Conservation (phyloP, 1,284 basidiomycete genomes). For the Hemileccinum hortonii region DNA sequence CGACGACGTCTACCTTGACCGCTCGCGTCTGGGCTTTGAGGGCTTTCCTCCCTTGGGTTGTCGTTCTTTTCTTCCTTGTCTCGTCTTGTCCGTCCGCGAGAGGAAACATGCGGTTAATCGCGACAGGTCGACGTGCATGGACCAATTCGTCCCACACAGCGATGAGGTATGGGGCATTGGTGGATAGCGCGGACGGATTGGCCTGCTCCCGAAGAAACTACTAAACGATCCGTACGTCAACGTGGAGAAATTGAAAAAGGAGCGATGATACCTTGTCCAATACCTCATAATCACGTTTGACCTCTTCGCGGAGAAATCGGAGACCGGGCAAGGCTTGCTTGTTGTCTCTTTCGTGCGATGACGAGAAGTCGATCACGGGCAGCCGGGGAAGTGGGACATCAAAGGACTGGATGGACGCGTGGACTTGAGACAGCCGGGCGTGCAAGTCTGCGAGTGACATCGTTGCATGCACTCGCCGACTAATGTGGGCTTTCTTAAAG, state of each 20-base stretch:
- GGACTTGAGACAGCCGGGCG: conserved; percentile 3
- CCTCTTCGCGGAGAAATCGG: conserved; percentile 39
- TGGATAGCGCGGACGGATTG: conserved; percentile 48
- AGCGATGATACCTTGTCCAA: conserved; percentile 37
- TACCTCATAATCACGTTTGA: conserved; percentile 43
- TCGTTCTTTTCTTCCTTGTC: conserved; percentile 9
- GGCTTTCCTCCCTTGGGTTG: conserved; percentile 7
- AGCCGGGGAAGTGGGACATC: background rate
- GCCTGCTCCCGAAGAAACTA: conserved; percentile 59
- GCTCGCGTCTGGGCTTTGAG: conserved; percentile 7
- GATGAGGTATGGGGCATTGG: conserved; percentile 73
- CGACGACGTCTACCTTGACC: conserved; percentile 79
- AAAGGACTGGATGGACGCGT: conserved; percentile 8
- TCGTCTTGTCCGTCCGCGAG: conserved; percentile 10
- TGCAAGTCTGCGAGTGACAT: conserved; percentile 2
- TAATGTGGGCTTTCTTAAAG: no score
- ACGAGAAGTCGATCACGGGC: conserved; percentile 9
- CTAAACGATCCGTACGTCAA: conserved; percentile 34
- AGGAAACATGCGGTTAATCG: conserved; percentile 57
- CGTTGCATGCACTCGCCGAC: no score
- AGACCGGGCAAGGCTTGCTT: conserved; percentile 37
- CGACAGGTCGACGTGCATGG: conserved; percentile 56
- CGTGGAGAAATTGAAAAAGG: background rate
- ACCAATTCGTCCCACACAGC: conserved; percentile 77
- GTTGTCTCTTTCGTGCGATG: background rate